These are phyloP conservation scores for Phytophthora pinifolia DNA, from an alignment of 352 stramenopile genomes.

Conservation along the genomic window DNA sequence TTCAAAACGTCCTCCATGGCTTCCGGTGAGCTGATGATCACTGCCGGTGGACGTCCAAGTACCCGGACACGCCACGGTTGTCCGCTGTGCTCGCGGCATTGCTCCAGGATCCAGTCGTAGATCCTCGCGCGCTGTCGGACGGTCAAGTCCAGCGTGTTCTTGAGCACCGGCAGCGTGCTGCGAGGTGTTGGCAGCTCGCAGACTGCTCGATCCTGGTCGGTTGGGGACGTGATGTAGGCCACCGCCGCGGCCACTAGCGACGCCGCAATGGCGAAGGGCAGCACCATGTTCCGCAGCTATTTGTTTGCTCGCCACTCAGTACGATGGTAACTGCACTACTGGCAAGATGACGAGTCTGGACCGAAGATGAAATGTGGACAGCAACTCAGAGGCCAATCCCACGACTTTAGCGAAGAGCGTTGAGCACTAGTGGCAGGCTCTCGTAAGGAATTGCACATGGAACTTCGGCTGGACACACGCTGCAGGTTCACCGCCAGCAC, in stretches of 20 bases:
- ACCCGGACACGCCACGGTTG: constrained; percentile 45
- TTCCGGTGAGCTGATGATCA: constrained; percentile 42
- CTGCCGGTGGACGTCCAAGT: constrained; percentile 35
- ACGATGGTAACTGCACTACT: too few species aligned
- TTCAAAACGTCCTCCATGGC: constrained; percentile 60
- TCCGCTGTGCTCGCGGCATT: constrained; percentile 38
- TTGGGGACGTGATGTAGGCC: constrained; percentile 28
- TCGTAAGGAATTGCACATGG: not conserved
- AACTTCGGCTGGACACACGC: not conserved
- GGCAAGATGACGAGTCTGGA: constrained; percentile 8
- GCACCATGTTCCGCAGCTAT: too few species aligned
- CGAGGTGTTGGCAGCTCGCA: constrained; percentile 38
- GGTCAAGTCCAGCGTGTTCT: constrained; percentile 58
- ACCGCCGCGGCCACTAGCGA: constrained; percentile 27
- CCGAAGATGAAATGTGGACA: constrained; percentile 15
- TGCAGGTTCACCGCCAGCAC: not conserved
- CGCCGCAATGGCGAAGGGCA: constrained; percentile 24
- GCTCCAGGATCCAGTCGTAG: constrained; percentile 65
- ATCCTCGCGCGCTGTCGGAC: constrained; percentile 43
- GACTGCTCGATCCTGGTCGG: constrained; percentile 29
- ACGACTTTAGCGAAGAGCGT: not conserved
- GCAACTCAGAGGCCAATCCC: not conserved
- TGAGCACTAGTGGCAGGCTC: too few species aligned
- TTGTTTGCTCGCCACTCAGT: too few species aligned
- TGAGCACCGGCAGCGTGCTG: constrained; percentile 50